A percentile compares a stretch with the other conserved stretches of the same genome.
Evolutionary conservation across 495 filamentous ascomycete genomes (phyloP).

Genomic region (Neurospora pannonica): DNA sequence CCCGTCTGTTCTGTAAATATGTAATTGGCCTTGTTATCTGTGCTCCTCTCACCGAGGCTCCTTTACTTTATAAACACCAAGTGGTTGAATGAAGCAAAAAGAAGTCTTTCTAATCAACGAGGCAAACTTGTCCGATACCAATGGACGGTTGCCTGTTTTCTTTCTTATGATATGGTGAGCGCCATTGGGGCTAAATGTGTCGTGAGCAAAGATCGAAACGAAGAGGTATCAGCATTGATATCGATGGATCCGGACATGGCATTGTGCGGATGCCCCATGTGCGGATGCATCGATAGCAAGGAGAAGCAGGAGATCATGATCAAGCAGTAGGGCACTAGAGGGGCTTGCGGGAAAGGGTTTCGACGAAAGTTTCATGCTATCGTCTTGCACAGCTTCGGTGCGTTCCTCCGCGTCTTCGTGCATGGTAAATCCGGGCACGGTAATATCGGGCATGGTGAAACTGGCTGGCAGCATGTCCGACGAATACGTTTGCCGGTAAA

Average conservation of each 20-base stretch:
- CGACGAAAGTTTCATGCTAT: not conserved
- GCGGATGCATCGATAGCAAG: not conserved
- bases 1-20: conserved; percentile 1
- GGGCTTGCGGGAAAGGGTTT: not conserved
- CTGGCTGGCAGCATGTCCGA: not conserved
- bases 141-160: not conserved
- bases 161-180: not conserved
- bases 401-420: not conserved
- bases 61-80: not conserved
- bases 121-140: not conserved
- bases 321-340: not conserved
- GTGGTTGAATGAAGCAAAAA: not conserved
- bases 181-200: not conserved
- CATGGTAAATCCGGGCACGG: not conserved
- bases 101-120: not conserved
- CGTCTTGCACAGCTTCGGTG: not conserved
- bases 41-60: not conserved
- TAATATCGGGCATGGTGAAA: not conserved
- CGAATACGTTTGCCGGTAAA: not conserved
- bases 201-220: not conserved
- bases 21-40: not conserved
- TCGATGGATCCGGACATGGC: not conserved
- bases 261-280: not conserved
- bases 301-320: not conserved
- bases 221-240: not conserved